phyloP scores from a whole-genome alignment of 352 stramenopile species.

The Phytophthora tubulina region DNA sequence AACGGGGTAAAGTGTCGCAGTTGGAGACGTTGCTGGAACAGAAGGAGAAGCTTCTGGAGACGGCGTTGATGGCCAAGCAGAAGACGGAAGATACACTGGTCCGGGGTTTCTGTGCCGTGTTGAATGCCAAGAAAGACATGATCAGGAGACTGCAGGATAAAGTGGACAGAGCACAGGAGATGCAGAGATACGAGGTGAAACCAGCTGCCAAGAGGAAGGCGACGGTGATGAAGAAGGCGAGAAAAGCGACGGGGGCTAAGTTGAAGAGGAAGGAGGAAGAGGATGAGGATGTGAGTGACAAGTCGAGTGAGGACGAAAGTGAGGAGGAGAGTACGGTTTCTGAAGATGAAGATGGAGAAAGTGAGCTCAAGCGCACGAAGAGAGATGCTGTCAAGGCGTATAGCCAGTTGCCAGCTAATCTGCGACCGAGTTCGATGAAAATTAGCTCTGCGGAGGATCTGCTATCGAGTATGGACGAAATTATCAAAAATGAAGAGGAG shows the following conservation, averaged over 20 bases:
- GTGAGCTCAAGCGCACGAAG: constrained; percentile 20
- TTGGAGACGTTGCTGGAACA: constrained; percentile 48
- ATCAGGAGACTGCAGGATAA: constrained; percentile 55
- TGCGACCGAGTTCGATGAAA: constrained; percentile 38
- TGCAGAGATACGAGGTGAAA: constrained; percentile 5
- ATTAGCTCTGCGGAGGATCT: constrained; percentile 56
- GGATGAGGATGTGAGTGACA: constrained; percentile 31
- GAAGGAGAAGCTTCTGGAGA: constrained; percentile 62
- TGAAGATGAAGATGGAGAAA: constrained; percentile 16
- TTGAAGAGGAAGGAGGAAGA: constrained; percentile 35
- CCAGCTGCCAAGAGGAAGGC: constrained; percentile 16
- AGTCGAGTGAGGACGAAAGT: constrained; percentile 30
- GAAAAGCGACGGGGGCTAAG: constrained; percentile 40
- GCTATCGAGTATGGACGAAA: constrained; percentile 52
- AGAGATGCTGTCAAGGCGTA: constrained; percentile 47
- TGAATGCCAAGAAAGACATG: constrained; percentile 76
- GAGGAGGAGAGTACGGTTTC: constrained; percentile 11
- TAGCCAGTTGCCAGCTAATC: constrained; percentile 39
- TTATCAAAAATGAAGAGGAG: constrained; percentile 46
- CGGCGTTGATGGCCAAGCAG: constrained; percentile 55
- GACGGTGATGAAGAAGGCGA: constrained; percentile 10
- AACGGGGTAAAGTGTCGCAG: constrained; percentile 34
- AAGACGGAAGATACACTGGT: constrained; percentile 53
- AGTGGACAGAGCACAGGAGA: constrained; percentile 25
- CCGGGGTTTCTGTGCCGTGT: constrained; percentile 54